Conservation (phyloP, 2,329 filamentous ascomycete genomes). For the Fusarium pseudograminearum region DNA sequence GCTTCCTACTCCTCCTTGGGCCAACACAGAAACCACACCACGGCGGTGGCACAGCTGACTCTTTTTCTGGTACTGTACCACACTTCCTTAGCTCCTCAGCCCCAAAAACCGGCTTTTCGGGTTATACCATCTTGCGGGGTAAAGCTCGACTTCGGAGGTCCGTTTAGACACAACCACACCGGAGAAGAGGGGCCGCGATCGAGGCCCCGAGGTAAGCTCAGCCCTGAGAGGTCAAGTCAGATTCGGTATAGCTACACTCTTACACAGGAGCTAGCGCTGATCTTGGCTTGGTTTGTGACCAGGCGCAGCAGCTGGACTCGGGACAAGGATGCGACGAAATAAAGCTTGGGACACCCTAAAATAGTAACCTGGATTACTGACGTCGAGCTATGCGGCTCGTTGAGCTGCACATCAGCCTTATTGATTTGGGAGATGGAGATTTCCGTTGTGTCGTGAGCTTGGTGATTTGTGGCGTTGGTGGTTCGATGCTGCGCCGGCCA, state of each 20-base stretch:
- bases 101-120: constrained; percentile 20
- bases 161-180: background rate
- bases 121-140: constrained; percentile 13
- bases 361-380: constrained; percentile 19
- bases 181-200: constrained; percentile 14
- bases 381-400: background rate
- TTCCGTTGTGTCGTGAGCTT: background rate
- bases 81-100: constrained; percentile 2
- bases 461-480: background rate
- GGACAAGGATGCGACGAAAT: background rate
- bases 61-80: background rate
- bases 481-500: constrained; percentile 6
- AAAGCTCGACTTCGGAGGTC: constrained; percentile 3
- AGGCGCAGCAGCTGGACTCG: constrained; percentile 26
- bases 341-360: constrained; percentile 21
- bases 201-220: constrained; percentile 13
- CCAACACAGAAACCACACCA: constrained; percentile 5
- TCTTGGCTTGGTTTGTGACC: background rate
- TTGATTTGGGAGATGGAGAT: background rate
- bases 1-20: background rate
- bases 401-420: constrained; percentile 26
- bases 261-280: constrained; percentile 19
- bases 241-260: constrained; percentile 2
- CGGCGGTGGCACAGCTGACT: constrained; percentile 33
- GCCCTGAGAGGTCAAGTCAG: constrained; percentile 1